Percentiles rank a stretch among this genome's conserved stretches.
These are phyloP conservation scores for Crucihimalaya himalaica DNA, from an alignment of 345 rosid genomes.

Conservation along the genomic window DNA sequence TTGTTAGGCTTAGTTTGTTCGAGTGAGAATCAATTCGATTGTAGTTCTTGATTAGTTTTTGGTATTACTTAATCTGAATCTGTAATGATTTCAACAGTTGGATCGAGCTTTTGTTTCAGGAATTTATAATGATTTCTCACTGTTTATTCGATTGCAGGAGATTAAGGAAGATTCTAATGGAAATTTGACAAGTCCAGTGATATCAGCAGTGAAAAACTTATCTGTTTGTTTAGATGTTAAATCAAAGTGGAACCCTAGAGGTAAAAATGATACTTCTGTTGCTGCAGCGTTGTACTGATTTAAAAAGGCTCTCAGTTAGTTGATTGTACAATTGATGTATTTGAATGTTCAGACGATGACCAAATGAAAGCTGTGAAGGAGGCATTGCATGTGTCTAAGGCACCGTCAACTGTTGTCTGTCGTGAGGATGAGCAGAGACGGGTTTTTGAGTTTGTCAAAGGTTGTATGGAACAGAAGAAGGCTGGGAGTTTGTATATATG, in stretches of 20 bases:
- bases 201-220: conserved; percentile 37
- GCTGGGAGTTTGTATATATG: conserved; percentile 79
- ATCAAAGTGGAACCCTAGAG: conserved; percentile 67
- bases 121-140: not conserved
- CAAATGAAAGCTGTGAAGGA: conserved; percentile 73
- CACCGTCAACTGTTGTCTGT: conserved; percentile 62
- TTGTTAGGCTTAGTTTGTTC: not conserved
- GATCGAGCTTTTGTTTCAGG: not conserved
- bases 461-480: conserved; percentile 56
- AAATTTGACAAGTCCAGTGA: conserved; percentile 4
- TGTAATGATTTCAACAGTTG: not conserved
- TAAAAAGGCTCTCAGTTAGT: not conserved
- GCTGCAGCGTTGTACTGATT: not conserved
- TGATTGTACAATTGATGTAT: not conserved
- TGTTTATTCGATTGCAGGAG: conserved; percentile 27
- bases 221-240: conserved; percentile 35
- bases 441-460: conserved; percentile 70
- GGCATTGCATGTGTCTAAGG: conserved; percentile 75
- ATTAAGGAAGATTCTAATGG: conserved; percentile 35
- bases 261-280: conserved; percentile 46
- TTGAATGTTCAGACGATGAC: conserved; percentile 47
- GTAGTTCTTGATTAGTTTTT: not conserved
- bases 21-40: not conserved
- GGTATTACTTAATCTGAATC: not conserved
- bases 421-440: conserved; percentile 74